Conservation (phyloP, 208 protist species). For the Endotrypanum monterogeii region DNA sequence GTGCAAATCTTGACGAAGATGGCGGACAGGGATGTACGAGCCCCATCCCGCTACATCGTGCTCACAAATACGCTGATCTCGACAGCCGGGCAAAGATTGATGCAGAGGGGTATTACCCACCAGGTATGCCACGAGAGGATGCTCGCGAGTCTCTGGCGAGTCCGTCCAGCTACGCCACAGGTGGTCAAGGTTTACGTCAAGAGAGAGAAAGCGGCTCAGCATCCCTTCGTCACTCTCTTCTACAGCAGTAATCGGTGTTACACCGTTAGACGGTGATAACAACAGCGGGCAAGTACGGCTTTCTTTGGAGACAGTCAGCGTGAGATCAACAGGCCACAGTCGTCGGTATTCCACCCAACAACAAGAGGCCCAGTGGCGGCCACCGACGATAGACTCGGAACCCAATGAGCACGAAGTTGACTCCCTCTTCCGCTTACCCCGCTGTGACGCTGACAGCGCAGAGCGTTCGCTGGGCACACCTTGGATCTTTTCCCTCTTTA, state of each 20-base stretch:
- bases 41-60: conserved; percentile 2
- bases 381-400: background rate
- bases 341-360: conserved; percentile 23
- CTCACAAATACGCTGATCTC: background rate
- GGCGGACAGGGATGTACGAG: conserved; percentile 38
- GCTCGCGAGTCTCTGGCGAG: conserved; percentile 42
- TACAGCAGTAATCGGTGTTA: background rate
- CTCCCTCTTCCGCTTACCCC: background rate
- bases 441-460: background rate
- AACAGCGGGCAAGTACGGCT: background rate
- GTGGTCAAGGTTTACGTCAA: conserved; percentile 62
- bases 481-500: background rate
- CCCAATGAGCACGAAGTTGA: background rate
- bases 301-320: background rate
- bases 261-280: background rate
- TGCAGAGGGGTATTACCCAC: conserved; percentile 4
- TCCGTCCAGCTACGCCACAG: conserved; percentile 64
- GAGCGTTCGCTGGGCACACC: background rate
- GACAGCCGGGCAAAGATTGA: too few relatives aligned
- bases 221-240: conserved; percentile 35
- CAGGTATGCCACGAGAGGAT: conserved; percentile 59
- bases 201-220: conserved; percentile 55
- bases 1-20: conserved; percentile 73
- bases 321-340: conserved; percentile 2
- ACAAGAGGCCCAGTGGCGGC: background rate